Base-by-base conservation (phyloP, 805 yeast genomes). In the Saccharomycopsis vini region DNA sequence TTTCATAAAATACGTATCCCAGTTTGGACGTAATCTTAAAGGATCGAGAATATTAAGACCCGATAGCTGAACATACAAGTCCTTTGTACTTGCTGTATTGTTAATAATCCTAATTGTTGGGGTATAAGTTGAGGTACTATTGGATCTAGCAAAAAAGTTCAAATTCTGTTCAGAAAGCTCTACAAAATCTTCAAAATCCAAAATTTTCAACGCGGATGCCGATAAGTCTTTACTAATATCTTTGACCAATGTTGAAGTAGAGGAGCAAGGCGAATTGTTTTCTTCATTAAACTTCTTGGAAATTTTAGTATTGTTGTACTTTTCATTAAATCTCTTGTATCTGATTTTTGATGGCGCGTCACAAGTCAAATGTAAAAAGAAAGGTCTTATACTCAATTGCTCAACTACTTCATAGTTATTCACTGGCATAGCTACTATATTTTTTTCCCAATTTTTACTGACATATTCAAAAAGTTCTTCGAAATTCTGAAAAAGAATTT, bases 1-100 rank as follows among this genome's bases (percentile, higher is more conserved):
- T 35, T 79, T 69, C 98, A 92, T 92, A 62, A 92, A 92, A 59
- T 92, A 92, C 1, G 90, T 74, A 59, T 92, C 98, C 99, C 99
- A 92, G 3, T 80, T 75, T 1, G 99, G 99, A 44, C 99, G 66
- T 28, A 86, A 66, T 29, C 95, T 64, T 18, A 75, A 64, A 18
- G 66, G 60, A 40, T 86, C 79, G 46, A 60, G 46, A 7, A 79
- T 51, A 45, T 75, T 58, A 10, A 76, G 54, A 5, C 57, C 50
- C n/a, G 62, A 54, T 2, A 79, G 60, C 24, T 63, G 62, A 0
- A 54, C 48, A 40, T 62, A 61, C 15, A 77, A 60, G 13, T 62
- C 61, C 20, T 56, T 61, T 3, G 64, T 47, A 43, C 71, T 52
- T 12, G 46, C 52, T 3, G 69, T 56, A 19, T 66, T 64, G 61